A percentile compares a stretch with the other conserved stretches of the same genome.
These are phyloP conservation scores for Endocladia muricata DNA, from an alignment of 31 red algal genomes.

Conservation along the genomic window DNA sequence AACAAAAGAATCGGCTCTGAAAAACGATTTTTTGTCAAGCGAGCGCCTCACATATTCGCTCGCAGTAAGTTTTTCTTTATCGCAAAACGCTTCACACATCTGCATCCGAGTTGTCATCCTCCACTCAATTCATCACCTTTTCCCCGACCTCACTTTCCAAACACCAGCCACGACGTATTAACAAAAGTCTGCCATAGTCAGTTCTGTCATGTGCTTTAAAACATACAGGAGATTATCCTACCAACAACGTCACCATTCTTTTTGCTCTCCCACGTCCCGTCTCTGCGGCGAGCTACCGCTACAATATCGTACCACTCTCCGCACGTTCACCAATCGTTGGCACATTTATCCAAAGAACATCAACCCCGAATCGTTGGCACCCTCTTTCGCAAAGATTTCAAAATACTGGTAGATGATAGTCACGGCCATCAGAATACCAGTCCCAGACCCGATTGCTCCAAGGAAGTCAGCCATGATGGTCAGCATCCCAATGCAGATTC, in stretches of 20 bases:
- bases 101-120: too few species aligned
- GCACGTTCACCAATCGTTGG: not conserved
- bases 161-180: not conserved
- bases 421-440: conserved; percentile 97
- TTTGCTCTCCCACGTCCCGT: too few species aligned
- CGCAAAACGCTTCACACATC: too few species aligned
- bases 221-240: too few species aligned
- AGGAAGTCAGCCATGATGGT: conserved; percentile 97
- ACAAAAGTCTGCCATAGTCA: not conserved
- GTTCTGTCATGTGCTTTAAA: too few species aligned
- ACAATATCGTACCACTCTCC: not conserved
- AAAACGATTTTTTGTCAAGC: too few species aligned
- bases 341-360: conserved; percentile 74
- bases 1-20: too few species aligned
- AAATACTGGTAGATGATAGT: conserved; percentile 99
- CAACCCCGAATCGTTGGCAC: conserved; percentile 57
- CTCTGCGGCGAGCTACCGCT: too few species aligned
- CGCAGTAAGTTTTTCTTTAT: not conserved
- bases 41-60: not conserved
- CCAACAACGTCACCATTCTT: too few species aligned
- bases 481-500: conserved; percentile 91
- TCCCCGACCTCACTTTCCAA: not conserved
- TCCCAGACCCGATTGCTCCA: conserved; percentile 94
- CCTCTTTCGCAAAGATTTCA: conserved; percentile 94
- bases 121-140: too few species aligned